Evolutionary conservation across 169 alveolate species (phyloP), one percentile per base, ranked within the genome.

Genomic region (Cryptosporidium tyzzeri): DNA sequence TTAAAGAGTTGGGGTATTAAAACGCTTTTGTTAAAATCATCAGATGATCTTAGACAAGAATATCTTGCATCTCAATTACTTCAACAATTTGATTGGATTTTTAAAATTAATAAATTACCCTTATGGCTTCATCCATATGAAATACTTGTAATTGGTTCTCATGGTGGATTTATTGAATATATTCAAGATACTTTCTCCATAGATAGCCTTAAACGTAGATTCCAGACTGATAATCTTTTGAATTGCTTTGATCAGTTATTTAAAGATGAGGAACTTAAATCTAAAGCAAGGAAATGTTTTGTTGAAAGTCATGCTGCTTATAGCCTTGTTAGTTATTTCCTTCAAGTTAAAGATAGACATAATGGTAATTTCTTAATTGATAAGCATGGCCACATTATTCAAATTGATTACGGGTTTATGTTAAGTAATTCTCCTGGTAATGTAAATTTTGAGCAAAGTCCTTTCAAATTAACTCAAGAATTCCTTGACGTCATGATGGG

Each of bases 251-350:
- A 45, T 6, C 51, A 48, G 35, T 39, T 84, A 51, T 80, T 86
- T 50, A 85, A 86, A 18, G 50, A 70, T 23, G 75, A 50, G 29
- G 50, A 59, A 55, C 59, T 75, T 45, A 70, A 44, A 80, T 31
- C 71, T 29, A 65, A 61, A 37, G 89, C 89, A 41, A 80, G 89
- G 35, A 80, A 92, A 94, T 96, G 95, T 91, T 96, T 96, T 89
- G 96, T 95, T 39, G 99, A 97, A 92, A 94, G 98, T 67, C 98
- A 96, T 70, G 99, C 99, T 44, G 99, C 99, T 9, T 98, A 98
- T 89, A 96, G 99, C 18, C 91, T 98, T 31, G 96, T 97, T 23
- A 94, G 98, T 39, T 97, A 97, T 75, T 94, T 98, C 70, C 93
- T 98, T 31, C 98, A 97, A 93, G 94, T 93, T 45, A 96, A 97